A percentile compares a stretch with the other conserved stretches of the same genome.
phyloP scores from a whole-genome alignment of 352 stramenopile genomes.

The Phytophthora lateralis region DNA sequence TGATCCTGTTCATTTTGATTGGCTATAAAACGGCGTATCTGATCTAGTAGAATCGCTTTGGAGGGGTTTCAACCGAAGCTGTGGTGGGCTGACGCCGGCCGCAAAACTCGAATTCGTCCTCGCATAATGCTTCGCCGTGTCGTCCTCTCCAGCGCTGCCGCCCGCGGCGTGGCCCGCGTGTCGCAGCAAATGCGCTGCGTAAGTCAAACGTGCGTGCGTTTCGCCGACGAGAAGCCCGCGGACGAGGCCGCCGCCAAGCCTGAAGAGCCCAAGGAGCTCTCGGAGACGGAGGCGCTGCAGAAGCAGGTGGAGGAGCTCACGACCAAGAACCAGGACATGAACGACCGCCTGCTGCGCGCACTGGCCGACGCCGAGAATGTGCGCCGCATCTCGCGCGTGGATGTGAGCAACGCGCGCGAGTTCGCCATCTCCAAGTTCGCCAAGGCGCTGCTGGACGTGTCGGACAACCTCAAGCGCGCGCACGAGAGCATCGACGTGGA shows the following conservation, averaged over 20 bases:
- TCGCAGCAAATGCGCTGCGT: constrained; percentile 55
- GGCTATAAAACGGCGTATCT: too few relatives aligned
- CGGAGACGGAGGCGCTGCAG: constrained; percentile 51
- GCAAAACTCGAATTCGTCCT: not conserved
- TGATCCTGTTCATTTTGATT: too few relatives aligned
- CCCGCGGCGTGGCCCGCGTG: constrained; percentile 35
- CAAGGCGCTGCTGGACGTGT: constrained; percentile 97
- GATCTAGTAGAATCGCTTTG: not conserved
- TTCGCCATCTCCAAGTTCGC: constrained; percentile 98
- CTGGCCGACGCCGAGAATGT: constrained; percentile 99
- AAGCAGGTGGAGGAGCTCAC: constrained; percentile 79
- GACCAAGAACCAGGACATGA: constrained; percentile 78
- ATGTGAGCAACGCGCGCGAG: constrained; percentile 93
- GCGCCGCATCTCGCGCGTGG: constrained; percentile 91
- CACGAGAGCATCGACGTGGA: constrained; percentile 89
- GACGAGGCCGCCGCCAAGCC: constrained; percentile 2
- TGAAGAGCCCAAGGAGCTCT: constrained; percentile 16
- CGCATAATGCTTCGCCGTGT: constrained; percentile 64
- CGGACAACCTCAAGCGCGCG: constrained; percentile 97
- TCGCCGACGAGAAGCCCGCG: constrained; percentile 48
- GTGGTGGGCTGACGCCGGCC: not conserved
- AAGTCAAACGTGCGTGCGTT: constrained; percentile 42
- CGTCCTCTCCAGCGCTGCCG: constrained; percentile 52
- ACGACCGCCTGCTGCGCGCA: constrained; percentile 88
- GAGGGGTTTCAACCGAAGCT: not conserved